Conservation (phyloP, 306 rosid genomes). For the Castanea crenata region DNA sequence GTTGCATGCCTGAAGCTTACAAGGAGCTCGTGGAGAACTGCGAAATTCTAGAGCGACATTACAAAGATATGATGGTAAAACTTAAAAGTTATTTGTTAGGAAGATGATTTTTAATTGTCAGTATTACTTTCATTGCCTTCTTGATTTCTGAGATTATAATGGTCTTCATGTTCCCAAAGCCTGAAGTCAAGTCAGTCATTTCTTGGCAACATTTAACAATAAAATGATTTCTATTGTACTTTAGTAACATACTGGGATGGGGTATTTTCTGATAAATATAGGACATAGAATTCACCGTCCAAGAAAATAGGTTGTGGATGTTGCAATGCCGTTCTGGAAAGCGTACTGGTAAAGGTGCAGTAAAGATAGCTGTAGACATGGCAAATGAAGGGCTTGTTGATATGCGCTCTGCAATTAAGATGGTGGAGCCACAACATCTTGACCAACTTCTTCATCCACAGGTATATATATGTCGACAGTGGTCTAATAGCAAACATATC, state of each 20-base stretch:
- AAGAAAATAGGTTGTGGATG: constrained; percentile 96
- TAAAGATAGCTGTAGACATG: constrained; percentile 94
- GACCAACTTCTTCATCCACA: constrained; percentile 98
- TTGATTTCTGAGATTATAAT: background rate
- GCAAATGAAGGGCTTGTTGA: constrained; percentile 84
- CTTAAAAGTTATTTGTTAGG: constrained; percentile 21
- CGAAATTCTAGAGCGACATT: constrained; percentile 82
- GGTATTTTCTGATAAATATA: constrained; percentile 17
- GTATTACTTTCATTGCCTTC: background rate
- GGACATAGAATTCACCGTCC: constrained; percentile 99
- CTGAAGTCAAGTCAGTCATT: background rate
- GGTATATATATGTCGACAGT: constrained; percentile 37
- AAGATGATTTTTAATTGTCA: background rate
- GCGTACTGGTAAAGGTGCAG: constrained; percentile 91
- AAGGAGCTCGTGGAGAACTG: constrained; percentile 89
- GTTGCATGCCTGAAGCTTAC: constrained; percentile 90
- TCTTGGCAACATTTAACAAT: background rate
- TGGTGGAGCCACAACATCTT: constrained; percentile 95
- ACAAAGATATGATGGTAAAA: constrained; percentile 97
- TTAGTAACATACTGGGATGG: constrained; percentile 10
- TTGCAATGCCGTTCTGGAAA: constrained; percentile 93
- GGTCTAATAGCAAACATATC: background rate
- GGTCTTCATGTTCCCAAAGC: background rate
- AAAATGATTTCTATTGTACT: background rate
- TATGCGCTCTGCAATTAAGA: constrained; percentile 62